These are phyloP conservation scores for Sphenostylis stenocarpa DNA, from an alignment of 306 rosid species.

Conservation along the genomic window DNA sequence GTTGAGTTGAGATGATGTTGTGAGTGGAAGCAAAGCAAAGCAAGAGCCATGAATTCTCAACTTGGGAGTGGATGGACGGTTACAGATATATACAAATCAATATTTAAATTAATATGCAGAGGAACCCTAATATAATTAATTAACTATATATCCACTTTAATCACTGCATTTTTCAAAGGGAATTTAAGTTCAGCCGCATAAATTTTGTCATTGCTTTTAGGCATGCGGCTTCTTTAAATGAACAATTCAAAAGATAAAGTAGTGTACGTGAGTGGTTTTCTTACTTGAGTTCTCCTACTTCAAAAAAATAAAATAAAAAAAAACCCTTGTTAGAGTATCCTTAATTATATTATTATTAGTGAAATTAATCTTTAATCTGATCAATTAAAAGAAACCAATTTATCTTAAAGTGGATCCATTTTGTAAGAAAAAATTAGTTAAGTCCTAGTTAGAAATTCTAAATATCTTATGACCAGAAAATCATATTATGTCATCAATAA, in stretches of 20 bases:
- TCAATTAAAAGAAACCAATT: too few species aligned
- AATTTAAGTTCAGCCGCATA: constrained; percentile 13
- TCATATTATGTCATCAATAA: too few species aligned
- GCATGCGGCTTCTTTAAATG: neutral
- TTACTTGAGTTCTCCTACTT: too few species aligned
- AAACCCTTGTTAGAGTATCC: too few species aligned
- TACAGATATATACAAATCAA: neutral
- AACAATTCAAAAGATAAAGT: neutral
- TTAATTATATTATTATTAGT: too few species aligned
- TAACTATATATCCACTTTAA: constrained; percentile 17
- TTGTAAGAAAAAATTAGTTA: too few species aligned
- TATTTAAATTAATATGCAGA: constrained; percentile 11
- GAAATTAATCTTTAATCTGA: too few species aligned
- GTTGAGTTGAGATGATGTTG: constrained; percentile 21
- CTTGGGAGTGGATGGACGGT: constrained; percentile 51
- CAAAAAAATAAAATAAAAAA: too few species aligned
- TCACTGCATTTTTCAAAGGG: neutral
- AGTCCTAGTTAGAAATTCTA: too few species aligned
- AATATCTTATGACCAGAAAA: too few species aligned
- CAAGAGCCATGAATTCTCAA: constrained; percentile 25
- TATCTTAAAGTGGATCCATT: too few species aligned
- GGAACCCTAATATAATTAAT: neutral
- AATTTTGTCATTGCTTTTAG: constrained; percentile 28
- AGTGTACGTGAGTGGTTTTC: too few species aligned
- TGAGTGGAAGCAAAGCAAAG: constrained; percentile 49